A percentile compares a stretch with the other conserved stretches of the same genome.
These are phyloP conservation scores for Lecanicillium sp. DNA, from an alignment of 2,329 filamentous ascomycete genomes.

Conservation along the genomic window DNA sequence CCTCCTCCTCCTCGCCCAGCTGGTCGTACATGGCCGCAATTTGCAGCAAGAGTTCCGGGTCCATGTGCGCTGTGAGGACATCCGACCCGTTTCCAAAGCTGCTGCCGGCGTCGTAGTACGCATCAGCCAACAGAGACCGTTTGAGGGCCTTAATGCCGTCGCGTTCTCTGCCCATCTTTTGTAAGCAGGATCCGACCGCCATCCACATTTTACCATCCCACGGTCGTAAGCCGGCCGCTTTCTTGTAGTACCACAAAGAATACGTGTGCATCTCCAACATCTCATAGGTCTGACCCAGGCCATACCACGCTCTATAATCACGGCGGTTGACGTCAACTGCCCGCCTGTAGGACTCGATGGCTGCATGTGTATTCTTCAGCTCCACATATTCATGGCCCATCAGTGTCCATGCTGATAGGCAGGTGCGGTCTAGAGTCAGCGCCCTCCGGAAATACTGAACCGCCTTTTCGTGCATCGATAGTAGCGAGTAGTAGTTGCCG, in stretches of 20 bases:
- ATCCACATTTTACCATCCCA: constrained; percentile 99
- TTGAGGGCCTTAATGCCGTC: constrained; percentile 95
- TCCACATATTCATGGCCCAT: constrained; percentile 99
- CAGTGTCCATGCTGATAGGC: constrained; percentile 91
- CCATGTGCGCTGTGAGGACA: constrained; percentile 53
- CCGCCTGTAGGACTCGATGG: constrained; percentile 91
- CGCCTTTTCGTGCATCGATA: constrained; percentile 94
- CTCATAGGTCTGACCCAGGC: constrained; percentile 92
- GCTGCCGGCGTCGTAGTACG: constrained; percentile 66
- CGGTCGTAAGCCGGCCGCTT: constrained; percentile 83
- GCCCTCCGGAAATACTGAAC: constrained; percentile 96
- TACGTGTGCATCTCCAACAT: constrained; percentile 98
- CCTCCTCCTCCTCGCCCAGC: constrained; percentile 68
- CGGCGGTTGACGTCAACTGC: constrained; percentile 94
- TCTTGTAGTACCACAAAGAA: constrained; percentile 95
- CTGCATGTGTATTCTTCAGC: constrained; percentile 95
- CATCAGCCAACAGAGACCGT: constrained; percentile 79
- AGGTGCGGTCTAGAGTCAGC: constrained; percentile 80
- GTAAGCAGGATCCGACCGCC: constrained; percentile 84
- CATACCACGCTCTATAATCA: constrained; percentile 97
- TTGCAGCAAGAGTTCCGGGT: constrained; percentile 83
- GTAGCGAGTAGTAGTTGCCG: constrained; percentile 92
- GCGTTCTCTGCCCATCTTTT: constrained; percentile 78
- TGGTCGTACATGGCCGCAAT: constrained; percentile 87
- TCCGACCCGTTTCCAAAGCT: constrained; percentile 42